phyloP scores from a whole-genome alignment of 2,329 filamentous ascomycete species.

The Fusarium pseudonygamai region DNA sequence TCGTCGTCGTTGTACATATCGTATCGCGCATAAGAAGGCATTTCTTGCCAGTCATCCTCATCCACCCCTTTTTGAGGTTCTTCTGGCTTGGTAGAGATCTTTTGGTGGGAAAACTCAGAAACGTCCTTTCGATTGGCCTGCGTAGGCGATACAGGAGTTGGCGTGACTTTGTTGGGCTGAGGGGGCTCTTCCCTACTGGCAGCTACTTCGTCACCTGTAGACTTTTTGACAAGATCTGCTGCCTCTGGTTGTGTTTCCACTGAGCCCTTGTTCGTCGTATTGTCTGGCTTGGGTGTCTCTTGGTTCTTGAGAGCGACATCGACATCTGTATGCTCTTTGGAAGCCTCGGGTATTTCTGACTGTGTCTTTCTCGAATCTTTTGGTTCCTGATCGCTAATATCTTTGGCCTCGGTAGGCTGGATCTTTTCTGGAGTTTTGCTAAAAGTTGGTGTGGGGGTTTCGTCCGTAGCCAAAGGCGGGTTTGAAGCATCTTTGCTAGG shows the following conservation, averaged over 20 bases:
- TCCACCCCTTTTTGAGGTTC: slow-evolving; percentile 58
- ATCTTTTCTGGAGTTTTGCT: slow-evolving; percentile 11
- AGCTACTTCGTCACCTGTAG: slow-evolving; percentile 9
- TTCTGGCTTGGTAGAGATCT: slow-evolving; percentile 68
- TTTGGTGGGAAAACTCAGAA: slow-evolving; percentile 94
- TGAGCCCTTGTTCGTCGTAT: slow-evolving; percentile 13
- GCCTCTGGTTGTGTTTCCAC: not conserved
- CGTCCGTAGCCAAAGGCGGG: not conserved
- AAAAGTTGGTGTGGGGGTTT: not conserved
- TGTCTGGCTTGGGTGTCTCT: not conserved
- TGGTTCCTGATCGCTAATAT: slow-evolving; percentile 1
- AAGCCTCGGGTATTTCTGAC: not conserved
- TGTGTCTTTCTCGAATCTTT: not conserved
- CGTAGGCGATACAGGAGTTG: slow-evolving; percentile 7
- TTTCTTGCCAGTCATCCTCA: slow-evolving; percentile 87
- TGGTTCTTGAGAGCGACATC: slow-evolving; percentile 8
- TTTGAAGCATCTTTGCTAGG: slow-evolving; percentile 18
- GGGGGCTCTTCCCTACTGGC: slow-evolving; percentile 10
- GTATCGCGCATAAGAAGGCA: slow-evolving; percentile 92
- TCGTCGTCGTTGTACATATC: slow-evolving; percentile 97
- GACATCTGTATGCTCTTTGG: slow-evolving; percentile 9
- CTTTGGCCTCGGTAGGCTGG: slow-evolving; percentile 13
- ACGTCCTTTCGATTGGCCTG: slow-evolving; percentile 42
- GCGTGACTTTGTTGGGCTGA: slow-evolving; percentile 28
- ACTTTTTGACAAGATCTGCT: slow-evolving; percentile 3